Evolutionary conservation across 192 early-diverging fungal species (phyloP).

Genomic region (Chytriomyces confervae): DNA sequence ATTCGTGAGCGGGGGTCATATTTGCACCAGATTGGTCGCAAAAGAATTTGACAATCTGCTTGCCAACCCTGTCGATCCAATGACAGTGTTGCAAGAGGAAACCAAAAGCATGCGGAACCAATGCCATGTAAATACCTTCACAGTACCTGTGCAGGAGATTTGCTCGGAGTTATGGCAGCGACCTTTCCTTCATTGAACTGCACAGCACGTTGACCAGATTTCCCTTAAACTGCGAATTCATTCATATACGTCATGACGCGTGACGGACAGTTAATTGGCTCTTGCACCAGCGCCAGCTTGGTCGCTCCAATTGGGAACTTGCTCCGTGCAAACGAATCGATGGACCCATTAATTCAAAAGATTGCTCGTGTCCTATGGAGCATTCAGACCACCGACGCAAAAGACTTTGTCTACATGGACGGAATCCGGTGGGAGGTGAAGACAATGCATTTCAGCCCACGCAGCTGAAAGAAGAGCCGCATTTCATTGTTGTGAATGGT

Average conservation of each 20-base stretch:
- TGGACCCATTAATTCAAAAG: background rate
- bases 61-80: too few species aligned
- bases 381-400: background rate
- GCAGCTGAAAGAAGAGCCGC: background rate
- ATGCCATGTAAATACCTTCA: background rate
- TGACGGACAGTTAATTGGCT: slow-evolving; percentile 11
- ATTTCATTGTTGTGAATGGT: slow-evolving; percentile 12
- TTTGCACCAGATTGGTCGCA: too few species aligned
- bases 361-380: background rate
- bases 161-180: slow-evolving; percentile 7
- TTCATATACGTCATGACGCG: slow-evolving; percentile 23
- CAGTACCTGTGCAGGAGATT: background rate
- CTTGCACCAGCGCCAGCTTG: slow-evolving; percentile 1
- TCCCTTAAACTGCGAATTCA: background rate
- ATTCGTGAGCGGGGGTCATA: too few species aligned
- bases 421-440: background rate
- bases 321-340: background rate
- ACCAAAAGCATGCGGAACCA: too few species aligned
- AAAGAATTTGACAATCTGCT: too few species aligned
- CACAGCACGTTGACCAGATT: background rate
- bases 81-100: too few species aligned
- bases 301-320: background rate
- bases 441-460: background rate
- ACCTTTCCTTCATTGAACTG: background rate
- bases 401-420: background rate